These are phyloP conservation scores for Nicotiana tabacum DNA, from an alignment of 257 asterid genomes.

Conservation along the genomic window DNA sequence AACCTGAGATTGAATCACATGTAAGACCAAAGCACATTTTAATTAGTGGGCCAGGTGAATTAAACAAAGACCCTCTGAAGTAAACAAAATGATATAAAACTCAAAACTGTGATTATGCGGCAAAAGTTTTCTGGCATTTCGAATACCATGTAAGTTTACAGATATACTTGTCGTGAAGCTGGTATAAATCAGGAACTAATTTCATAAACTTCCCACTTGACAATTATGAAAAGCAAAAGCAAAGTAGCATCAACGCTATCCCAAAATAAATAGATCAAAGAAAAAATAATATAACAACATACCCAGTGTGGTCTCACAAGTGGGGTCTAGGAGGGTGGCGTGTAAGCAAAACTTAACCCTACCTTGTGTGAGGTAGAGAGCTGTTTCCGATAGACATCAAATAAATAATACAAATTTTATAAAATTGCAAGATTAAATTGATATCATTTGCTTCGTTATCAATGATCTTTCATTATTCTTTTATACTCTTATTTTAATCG, in stretches of 20 bases:
- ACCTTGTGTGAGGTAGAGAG: too few species aligned
- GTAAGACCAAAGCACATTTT: neutral
- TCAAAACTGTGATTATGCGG: neutral
- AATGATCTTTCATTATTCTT: neutral
- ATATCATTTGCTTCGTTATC: neutral
- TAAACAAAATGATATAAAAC: neutral
- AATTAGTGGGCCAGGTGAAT: neutral
- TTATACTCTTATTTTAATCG: neutral
- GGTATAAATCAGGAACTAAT: neutral
- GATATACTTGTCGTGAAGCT: neutral
- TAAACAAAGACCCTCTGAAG: neutral
- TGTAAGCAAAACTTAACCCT: too few species aligned
- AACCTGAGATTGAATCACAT: slow-evolving; percentile 42
- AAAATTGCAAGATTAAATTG: neutral
- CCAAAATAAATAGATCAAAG: neutral
- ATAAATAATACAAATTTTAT: neutral
- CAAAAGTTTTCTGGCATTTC: neutral
- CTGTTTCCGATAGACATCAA: neutral
- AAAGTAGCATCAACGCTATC: neutral
- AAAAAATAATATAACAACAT: too few species aligned
- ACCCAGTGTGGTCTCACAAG: too few species aligned
- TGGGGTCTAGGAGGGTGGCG: too few species aligned
- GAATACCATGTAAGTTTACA: neutral
- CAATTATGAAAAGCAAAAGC: neutral
- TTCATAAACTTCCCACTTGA: neutral